These are phyloP conservation scores for Circinella umbellata DNA, from an alignment of 371 early-diverging fungal genomes.

Conservation along the genomic window DNA sequence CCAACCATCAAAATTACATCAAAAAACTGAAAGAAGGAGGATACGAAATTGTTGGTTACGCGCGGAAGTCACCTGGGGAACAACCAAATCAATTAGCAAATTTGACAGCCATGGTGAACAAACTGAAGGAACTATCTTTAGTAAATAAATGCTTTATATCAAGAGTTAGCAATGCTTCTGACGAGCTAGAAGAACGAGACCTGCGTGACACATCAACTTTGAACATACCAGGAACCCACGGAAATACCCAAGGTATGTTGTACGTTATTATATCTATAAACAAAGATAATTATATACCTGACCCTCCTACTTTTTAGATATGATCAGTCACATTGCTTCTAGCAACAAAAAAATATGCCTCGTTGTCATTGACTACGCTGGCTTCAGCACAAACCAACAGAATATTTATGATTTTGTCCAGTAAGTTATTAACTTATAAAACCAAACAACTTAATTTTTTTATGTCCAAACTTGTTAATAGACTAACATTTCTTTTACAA, in stretches of 20 bases:
- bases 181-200: slow-evolving; percentile 4
- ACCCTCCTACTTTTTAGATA: slow-evolving; percentile 5
- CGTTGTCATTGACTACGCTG: slow-evolving; percentile 4
- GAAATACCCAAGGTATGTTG: slow-evolving; percentile 4
- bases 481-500: slow-evolving; percentile 4
- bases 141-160: slow-evolving; percentile 4
- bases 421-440: slow-evolving; percentile 4
- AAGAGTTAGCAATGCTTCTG: slow-evolving; percentile 5
- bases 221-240: slow-evolving; percentile 3
- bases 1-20: slow-evolving; percentile 7
- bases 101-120: slow-evolving; percentile 6
- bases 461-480: neutral
- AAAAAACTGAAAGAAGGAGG: slow-evolving; percentile 3
- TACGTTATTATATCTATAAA: slow-evolving; percentile 3
- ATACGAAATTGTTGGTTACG: slow-evolving; percentile 1
- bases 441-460: neutral
- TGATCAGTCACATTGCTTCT: slow-evolving; percentile 1
- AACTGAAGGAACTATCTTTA: slow-evolving; percentile 1
- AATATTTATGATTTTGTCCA: slow-evolving; percentile 6
- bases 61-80: slow-evolving; percentile 9
- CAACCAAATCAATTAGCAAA: slow-evolving; percentile 1
- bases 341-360: slow-evolving; percentile 3
- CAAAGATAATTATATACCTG: slow-evolving; percentile 4
- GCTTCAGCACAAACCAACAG: slow-evolving; percentile 1
- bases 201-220: neutral